phyloP scores from a whole-genome alignment of 176 grass and related monocot genomes.

The Urochloa ruziziensis region DNA sequence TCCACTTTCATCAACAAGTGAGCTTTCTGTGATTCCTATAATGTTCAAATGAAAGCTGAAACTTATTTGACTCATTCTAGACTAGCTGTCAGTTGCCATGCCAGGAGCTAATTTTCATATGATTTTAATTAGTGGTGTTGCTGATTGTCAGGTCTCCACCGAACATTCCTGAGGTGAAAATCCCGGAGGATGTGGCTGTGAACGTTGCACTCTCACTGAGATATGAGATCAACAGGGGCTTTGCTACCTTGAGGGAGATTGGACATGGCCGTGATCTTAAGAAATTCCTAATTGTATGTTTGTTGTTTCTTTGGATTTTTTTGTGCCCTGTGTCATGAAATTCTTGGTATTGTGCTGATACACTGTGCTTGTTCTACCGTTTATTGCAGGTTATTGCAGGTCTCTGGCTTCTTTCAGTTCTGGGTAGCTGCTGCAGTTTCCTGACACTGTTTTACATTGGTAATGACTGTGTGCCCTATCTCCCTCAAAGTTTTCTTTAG shows the following conservation, averaged over 20 bases:
- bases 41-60: not conserved
- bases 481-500: not conserved
- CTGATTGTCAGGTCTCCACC: conserved; percentile 59
- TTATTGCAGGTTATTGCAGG: not conserved
- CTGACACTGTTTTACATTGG: conserved; percentile 13
- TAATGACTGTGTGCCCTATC: not conserved
- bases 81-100: not conserved
- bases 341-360: not conserved
- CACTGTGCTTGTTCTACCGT: not conserved
- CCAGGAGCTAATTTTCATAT: not conserved
- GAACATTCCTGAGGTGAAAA: conserved; percentile 81
- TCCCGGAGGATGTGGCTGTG: conserved; percentile 66
- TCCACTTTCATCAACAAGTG: conserved; percentile 80
- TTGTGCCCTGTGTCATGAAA: not conserved
- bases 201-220: conserved; percentile 65
- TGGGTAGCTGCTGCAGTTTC: conserved; percentile 10
- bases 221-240: conserved; percentile 79
- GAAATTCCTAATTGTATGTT: conserved; percentile 81
- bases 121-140: not conserved
- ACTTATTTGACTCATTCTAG: not conserved
- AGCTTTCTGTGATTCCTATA: conserved; percentile 24
- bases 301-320: not conserved
- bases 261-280: conserved; percentile 78
- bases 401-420: conserved; percentile 16
- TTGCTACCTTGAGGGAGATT: conserved; percentile 74